Evolutionary conservation across 257 asterid genomes (phyloP), one percentile per base, ranked within the genome.

Genomic region (Henckelia pumila): DNA sequence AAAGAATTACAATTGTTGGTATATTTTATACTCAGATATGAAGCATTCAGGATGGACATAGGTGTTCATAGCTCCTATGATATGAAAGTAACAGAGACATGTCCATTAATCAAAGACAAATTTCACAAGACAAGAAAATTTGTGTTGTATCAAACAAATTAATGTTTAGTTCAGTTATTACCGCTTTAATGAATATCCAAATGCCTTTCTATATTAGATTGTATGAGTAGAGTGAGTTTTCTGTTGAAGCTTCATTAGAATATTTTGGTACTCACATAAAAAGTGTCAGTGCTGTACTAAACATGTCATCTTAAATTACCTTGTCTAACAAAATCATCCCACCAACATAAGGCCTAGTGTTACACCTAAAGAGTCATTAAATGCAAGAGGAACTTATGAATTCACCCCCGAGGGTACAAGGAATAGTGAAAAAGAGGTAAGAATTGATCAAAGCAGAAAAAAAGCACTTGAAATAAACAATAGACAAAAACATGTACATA

Each of bases 401-500:
- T 35, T 30, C 23, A 65, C 33, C 50, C 33, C 14, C 63, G 50
- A 60, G 37, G 24, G 47, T 20, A 17, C 19, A 40, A 14, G 44
- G 17, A 11, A 37, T 3, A 21, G 65, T 17, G 55, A 57, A 56
- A 61, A 33, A 32, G 71, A 26, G 19, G 28, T 28, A 9, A 56
- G 68, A 33, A 70, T 69, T 58, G 59, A 65, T 37, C 66, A 72
- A 17, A 58, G 37, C 61, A 67, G 33, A 52, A 59, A 37, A 21
- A 69, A 29, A 33, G 19, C 59, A 57, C 61, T 22, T 28, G 30
- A 56, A 56, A 66, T 64, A 52, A 56, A 66, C 20, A n/a, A 69
- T 47, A 72, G 28, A 59, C 64, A 63, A 5, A 40, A 23, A 40
- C 50, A 64, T 50, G 68, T 75, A 64, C 77, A 64, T 83, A 92